A percentile compares a stretch with the other conserved stretches of the same genome.
phyloP scores from a whole-genome alignment of 805 yeast species.

The Clavispora carvajalis region DNA sequence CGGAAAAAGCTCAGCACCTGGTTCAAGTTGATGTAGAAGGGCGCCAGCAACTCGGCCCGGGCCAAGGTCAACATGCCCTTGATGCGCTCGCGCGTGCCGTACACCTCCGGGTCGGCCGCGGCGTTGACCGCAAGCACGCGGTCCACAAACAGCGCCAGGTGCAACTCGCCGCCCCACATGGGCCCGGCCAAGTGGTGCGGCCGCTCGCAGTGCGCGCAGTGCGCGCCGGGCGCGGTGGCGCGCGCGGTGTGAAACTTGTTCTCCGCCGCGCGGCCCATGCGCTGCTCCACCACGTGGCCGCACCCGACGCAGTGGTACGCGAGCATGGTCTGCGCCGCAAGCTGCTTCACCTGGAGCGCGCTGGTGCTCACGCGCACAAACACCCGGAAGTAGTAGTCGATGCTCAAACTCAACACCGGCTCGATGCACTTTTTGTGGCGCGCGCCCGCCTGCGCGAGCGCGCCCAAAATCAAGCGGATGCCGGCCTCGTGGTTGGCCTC shows the following conservation, averaged over 20 bases:
- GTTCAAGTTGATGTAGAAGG: slow-evolving; percentile 82
- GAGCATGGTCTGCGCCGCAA: slow-evolving; percentile 71
- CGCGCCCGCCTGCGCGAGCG: slow-evolving; percentile 80
- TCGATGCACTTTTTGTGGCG: slow-evolving; percentile 82
- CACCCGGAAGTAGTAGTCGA: slow-evolving; percentile 88
- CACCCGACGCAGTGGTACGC: slow-evolving; percentile 87
- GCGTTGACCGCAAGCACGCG: slow-evolving; percentile 54
- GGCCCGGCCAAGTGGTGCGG: slow-evolving; percentile 87
- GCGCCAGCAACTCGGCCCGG: slow-evolving; percentile 54
- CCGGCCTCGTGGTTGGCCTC: slow-evolving; percentile 95
- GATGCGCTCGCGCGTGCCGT: slow-evolving; percentile 78
- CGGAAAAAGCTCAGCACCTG: slow-evolving; percentile 69
- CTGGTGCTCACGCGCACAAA: slow-evolving; percentile 73
- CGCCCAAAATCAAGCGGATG: slow-evolving; percentile 70
- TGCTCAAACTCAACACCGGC: slow-evolving; percentile 79
- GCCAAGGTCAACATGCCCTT: slow-evolving; percentile 93
- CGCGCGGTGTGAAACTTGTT: slow-evolving; percentile 51
- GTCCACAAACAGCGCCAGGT: slow-evolving; percentile 61
- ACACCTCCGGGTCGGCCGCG: slow-evolving; percentile 48
- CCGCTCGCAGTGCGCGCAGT: slow-evolving; percentile 67
- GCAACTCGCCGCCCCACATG: slow-evolving; percentile 87
- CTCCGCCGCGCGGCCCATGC: slow-evolving; percentile 58
- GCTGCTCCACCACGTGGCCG: slow-evolving; percentile 65
- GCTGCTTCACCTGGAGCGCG: slow-evolving; percentile 76
- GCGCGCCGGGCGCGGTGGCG: slow-evolving; percentile 50